These are phyloP conservation scores for Vigna hirtella DNA, from an alignment of 306 rosid genomes.

Conservation along the genomic window DNA sequence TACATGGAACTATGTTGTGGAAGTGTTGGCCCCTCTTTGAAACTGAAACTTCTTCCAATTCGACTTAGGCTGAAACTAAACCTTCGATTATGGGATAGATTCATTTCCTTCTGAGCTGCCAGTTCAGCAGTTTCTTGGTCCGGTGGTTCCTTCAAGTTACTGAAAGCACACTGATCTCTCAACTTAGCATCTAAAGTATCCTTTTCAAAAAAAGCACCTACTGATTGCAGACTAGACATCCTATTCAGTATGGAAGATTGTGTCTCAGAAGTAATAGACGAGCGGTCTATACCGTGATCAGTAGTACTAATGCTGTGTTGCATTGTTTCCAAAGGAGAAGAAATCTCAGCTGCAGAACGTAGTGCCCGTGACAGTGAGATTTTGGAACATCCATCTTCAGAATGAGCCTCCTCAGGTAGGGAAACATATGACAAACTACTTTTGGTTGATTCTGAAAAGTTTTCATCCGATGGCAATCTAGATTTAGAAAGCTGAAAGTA, in stretches of 20 bases:
- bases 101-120: conserved; percentile 55
- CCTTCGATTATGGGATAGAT: conserved; percentile 74
- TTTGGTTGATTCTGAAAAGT: conserved; percentile 50
- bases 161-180: conserved; percentile 41
- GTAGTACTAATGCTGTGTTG: conserved; percentile 35
- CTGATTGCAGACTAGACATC: conserved; percentile 47
- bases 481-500: conserved; percentile 49
- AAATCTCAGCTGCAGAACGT: conserved; percentile 46
- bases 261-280: conserved; percentile 49
- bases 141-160: conserved; percentile 41
- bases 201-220: conserved; percentile 40
- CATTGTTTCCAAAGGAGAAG: conserved; percentile 38
- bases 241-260: conserved; percentile 44
- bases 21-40: conserved; percentile 69
- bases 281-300: conserved; percentile 40
- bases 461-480: conserved; percentile 57
- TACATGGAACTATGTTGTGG: conserved; percentile 62
- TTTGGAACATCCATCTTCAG: conserved; percentile 52
- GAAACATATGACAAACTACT: conserved; percentile 61
- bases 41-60: conserved; percentile 92
- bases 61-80: conserved; percentile 90
- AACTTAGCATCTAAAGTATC: conserved; percentile 42
- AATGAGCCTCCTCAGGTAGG: conserved; percentile 51
- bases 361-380: conserved; percentile 57
- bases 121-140: conserved; percentile 68